Evolutionary conservation across 208 protist genomes (phyloP).

Genomic region (Trypanosoma rangeli): DNA sequence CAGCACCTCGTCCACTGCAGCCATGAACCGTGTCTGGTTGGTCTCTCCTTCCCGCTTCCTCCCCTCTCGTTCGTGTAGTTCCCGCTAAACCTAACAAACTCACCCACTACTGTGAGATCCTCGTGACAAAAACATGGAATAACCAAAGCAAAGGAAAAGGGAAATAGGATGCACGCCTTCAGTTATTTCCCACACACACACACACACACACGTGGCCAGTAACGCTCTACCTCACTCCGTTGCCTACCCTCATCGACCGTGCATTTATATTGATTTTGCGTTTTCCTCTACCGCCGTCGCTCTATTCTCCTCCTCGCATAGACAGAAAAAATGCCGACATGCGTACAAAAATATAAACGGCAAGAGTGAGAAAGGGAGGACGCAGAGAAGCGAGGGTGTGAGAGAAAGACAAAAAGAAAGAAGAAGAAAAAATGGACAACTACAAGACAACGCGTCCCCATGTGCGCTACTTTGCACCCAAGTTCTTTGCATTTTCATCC

Average conservation of each 20-base stretch:
- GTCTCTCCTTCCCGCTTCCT: neutral
- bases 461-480: neutral
- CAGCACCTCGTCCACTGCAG: slow-evolving; percentile 35
- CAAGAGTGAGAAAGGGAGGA: neutral
- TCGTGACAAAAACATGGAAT: neutral
- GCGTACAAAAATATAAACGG: neutral
- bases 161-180: neutral
- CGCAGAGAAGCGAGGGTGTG: neutral
- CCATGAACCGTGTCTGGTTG: slow-evolving; percentile 12
- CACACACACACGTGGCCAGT: neutral
- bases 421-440: neutral
- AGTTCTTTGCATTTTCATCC: neutral
- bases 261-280: neutral
- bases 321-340: neutral
- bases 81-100: neutral
- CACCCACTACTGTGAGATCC: neutral
- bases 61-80: neutral
- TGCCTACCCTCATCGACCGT: neutral
- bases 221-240: neutral
- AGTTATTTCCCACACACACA: neutral
- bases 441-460: neutral
- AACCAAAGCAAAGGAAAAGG: slow-evolving; percentile 12
- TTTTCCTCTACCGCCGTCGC: neutral
- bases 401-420: neutral
- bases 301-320: neutral